phyloP scores from a whole-genome alignment of 371 early-diverging fungal species.

The Capillidium heterosporum region DNA sequence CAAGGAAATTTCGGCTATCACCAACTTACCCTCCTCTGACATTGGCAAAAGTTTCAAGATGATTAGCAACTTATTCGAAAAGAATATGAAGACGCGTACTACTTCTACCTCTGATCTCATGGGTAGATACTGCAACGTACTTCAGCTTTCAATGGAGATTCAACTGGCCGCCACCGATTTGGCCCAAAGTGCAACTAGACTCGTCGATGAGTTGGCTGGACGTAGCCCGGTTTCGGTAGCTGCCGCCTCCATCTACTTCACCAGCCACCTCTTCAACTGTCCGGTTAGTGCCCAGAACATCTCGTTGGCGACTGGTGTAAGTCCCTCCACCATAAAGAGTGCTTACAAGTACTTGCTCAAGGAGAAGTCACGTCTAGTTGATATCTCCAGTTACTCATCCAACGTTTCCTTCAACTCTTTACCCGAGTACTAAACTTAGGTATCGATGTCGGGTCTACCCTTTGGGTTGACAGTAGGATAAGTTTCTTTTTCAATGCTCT shows the following conservation, averaged over 20 bases:
- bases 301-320: constrained; percentile 66
- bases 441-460: too few relatives aligned
- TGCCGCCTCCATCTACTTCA: constrained; percentile 78
- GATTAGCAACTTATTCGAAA: constrained; percentile 36
- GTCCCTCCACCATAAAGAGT: constrained; percentile 77
- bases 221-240: constrained; percentile 82
- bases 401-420: background rate
- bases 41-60: constrained; percentile 77
- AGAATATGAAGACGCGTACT: constrained; percentile 32
- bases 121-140: constrained; percentile 69
- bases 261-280: constrained; percentile 42
- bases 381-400: background rate
- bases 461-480: too few relatives aligned
- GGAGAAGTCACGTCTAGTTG: background rate
- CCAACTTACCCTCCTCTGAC: constrained; percentile 83
- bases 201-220: constrained; percentile 67
- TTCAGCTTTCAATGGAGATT: constrained; percentile 51
- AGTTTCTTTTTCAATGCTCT: too few relatives aligned
- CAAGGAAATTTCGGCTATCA: constrained; percentile 90
- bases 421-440: background rate
- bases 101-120: constrained; percentile 65
- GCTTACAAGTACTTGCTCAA: constrained; percentile 26
- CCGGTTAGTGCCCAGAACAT: constrained; percentile 57
- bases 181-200: constrained; percentile 51
- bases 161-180: constrained; percentile 50